Evolutionary conservation across 2,329 filamentous ascomycete genomes (phyloP).

Genomic region (Clarireedia monteithiana): DNA sequence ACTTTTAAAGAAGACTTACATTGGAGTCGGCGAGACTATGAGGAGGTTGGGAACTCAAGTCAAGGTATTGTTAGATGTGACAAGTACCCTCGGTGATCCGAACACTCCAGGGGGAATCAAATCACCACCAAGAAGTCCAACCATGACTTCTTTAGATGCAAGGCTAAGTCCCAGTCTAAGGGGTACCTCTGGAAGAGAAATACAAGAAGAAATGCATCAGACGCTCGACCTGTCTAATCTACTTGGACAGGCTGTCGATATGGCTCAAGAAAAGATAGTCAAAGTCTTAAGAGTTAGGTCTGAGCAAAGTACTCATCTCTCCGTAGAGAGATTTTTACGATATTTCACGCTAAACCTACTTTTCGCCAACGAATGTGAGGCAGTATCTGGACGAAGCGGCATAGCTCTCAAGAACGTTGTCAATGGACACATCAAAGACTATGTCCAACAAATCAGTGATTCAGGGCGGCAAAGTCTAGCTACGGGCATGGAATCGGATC

Average conservation of each 20-base stretch:
- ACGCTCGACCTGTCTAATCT: constrained; percentile 71
- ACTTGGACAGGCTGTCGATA: constrained; percentile 71
- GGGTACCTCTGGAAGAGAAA: constrained; percentile 22
- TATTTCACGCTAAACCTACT: constrained; percentile 78
- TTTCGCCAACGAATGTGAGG: constrained; percentile 81
- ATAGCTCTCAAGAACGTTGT: constrained; percentile 70
- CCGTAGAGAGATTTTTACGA: constrained; percentile 63
- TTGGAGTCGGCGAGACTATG: constrained; percentile 78
- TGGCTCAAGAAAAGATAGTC: constrained; percentile 68
- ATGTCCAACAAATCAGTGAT: constrained; percentile 64
- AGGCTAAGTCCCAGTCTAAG: constrained; percentile 14
- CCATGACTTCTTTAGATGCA: constrained; percentile 23
- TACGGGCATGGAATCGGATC: constrained; percentile 70
- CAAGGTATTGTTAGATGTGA: constrained; percentile 91
- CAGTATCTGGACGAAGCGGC: constrained; percentile 71
- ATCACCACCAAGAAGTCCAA: constrained; percentile 28
- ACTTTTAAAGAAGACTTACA: constrained; percentile 75
- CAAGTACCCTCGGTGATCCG: constrained; percentile 49
- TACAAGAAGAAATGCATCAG: constrained; percentile 70
- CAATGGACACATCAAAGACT: constrained; percentile 74
- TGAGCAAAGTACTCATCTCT: constrained; percentile 62
- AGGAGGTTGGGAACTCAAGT: constrained; percentile 82
- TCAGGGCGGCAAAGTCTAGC: constrained; percentile 67
- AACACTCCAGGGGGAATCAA: constrained; percentile 17
- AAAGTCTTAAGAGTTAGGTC: constrained; percentile 71